phyloP scores from a whole-genome alignment of 2,329 filamentous ascomycete genomes.

The Colletotrichum musae region DNA sequence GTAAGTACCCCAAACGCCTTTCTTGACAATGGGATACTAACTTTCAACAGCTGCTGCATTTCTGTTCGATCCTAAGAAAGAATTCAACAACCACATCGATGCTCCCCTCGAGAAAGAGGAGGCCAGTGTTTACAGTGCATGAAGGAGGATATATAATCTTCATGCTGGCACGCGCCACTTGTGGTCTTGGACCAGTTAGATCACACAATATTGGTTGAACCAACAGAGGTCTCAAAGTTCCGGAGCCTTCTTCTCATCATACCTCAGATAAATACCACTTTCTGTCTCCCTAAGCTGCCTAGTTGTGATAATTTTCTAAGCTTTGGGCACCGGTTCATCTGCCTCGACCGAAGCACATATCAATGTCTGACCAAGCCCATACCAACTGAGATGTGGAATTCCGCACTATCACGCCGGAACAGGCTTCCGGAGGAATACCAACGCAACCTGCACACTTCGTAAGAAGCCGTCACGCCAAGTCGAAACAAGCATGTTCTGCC shows the following conservation, averaged over 20 bases:
- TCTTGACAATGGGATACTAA: neutral
- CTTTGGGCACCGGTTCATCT: too few species aligned
- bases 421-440: neutral
- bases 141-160: slow-evolving; percentile 12
- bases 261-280: too few species aligned
- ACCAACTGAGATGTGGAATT: too few species aligned
- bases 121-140: slow-evolving; percentile 13
- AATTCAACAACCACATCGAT: slow-evolving; percentile 56
- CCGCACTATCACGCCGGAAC: neutral
- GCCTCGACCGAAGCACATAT: too few species aligned
- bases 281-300: too few species aligned
- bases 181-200: too few species aligned
- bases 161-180: too few species aligned
- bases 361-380: too few species aligned
- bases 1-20: slow-evolving; percentile 40
- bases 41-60: slow-evolving; percentile 4
- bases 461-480: slow-evolving; percentile 6
- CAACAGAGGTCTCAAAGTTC: too few species aligned
- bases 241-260: too few species aligned
- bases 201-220: too few species aligned
- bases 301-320: too few species aligned
- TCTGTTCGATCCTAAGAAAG: slow-evolving; percentile 51
- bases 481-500: slow-evolving; percentile 15
- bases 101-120: slow-evolving; percentile 53
- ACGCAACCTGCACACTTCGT: neutral